Conservation (phyloP, 805 yeast species). For the Suhomyces tanzawaensis region DNA sequence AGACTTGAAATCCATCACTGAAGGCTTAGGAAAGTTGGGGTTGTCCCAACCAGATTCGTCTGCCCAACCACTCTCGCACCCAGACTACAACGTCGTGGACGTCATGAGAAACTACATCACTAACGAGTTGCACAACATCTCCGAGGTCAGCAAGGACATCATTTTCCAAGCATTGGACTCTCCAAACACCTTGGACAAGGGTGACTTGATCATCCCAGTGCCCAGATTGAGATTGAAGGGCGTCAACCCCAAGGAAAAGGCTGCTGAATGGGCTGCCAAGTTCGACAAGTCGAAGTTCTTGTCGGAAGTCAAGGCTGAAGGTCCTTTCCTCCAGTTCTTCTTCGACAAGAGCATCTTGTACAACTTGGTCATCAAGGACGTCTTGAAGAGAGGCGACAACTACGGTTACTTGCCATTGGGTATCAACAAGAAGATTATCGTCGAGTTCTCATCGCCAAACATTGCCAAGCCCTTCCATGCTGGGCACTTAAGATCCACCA, state of each 20-base stretch:
- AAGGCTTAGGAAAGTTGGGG: conserved; percentile 35
- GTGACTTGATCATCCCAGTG: conserved; percentile 88
- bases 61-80: conserved; percentile 57
- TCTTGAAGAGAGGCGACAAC: conserved; percentile 54
- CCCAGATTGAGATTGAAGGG: conserved; percentile 82
- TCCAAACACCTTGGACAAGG: conserved; percentile 82
- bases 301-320: conserved; percentile 72
- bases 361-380: conserved; percentile 66
- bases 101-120: conserved; percentile 87
- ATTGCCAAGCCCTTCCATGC: conserved; percentile 99
- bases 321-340: conserved; percentile 89
- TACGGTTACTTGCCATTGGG: conserved; percentile 82
- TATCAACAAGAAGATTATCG: conserved; percentile 57
- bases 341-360: conserved; percentile 66
- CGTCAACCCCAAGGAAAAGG: conserved; percentile 75
- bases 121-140: conserved; percentile 66
- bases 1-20: conserved; percentile 22
- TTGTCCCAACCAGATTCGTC: conserved; percentile 41
- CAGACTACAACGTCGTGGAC: conserved; percentile 79
- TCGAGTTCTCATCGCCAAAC: conserved; percentile 97
- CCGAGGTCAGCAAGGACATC: conserved; percentile 66
- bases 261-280: conserved; percentile 67
- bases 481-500: conserved; percentile 96
- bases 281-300: conserved; percentile 74
- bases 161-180: conserved; percentile 87